Evolutionary conservation across 169 alveolate species (phyloP), one percentile per base, ranked within the genome.

Genomic region (Ophryocystis elektroscirrha): DNA sequence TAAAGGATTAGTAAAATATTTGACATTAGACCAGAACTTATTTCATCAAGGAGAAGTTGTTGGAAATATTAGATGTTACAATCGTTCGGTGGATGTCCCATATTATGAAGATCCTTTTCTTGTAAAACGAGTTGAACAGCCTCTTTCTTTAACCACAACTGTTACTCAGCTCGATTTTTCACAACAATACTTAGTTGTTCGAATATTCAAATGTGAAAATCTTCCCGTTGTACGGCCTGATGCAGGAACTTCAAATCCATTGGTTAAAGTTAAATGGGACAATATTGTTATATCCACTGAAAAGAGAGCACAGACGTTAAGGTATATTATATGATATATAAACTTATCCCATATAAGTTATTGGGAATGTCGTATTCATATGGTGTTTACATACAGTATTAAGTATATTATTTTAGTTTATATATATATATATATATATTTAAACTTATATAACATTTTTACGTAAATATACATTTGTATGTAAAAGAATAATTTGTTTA

Each of bases 121-220:
- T n/a, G n/a, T n/a, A n/a, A 30, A 56, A 37, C 69, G 69, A 7
- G 56, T 67, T 0, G 63, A 51, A 28, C 53, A 56, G 53, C 61
- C 71, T 19, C 59, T 61, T 24, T 69, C n/a, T n/a, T n/a, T 69
- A 24, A 65, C 74, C 9, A 69, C 74, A 12, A 50, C 61, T 16
- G 62, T 65, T 16, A 55, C 74, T n/a, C 74, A 65, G 48, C 50
- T 65, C 12, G 56, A 65, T 46, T 24, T 65, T 20, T 49, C 27
- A 30, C 70, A 65, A 46, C 57, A 61, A 48, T 65, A 54, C 45
- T 59, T 65, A 38, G 74, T 65, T 4, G 56, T 65, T 37, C 54
- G 70, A 46, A 52, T 65, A 19, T 65, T 59, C 41, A 65, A 66
- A 35, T 66, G 75, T 41, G 75, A 66, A 27, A 56, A 60, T 41